Conservation (phyloP, 208 protist genomes). For the Trypanosoma avium region DNA sequence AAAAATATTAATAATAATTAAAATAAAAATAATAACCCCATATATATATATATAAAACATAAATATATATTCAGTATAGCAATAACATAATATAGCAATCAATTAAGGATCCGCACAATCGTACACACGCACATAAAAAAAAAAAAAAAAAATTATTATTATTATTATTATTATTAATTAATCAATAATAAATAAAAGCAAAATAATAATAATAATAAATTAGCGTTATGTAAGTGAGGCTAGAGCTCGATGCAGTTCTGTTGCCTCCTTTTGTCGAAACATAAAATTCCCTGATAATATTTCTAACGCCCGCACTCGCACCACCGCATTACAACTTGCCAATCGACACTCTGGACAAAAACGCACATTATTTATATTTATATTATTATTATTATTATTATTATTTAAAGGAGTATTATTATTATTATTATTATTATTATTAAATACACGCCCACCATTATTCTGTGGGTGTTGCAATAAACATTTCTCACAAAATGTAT, state of each 20-base stretch:
- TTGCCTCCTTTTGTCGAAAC: constrained; percentile 14
- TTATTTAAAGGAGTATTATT: too few species aligned
- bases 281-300: constrained; percentile 27
- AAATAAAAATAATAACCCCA: too few species aligned
- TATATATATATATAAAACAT: too few species aligned
- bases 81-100: too few species aligned
- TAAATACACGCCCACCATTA: too few species aligned
- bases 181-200: neutral
- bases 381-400: too few species aligned
- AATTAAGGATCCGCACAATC: too few species aligned
- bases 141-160: constrained; percentile 1
- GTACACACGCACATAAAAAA: neutral
- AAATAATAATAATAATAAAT: neutral
- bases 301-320: constrained; percentile 24
- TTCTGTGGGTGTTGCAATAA: constrained; percentile 56
- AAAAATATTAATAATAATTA: too few species aligned
- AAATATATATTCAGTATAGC: too few species aligned
- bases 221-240: neutral
- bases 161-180: neutral
- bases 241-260: constrained; percentile 9
- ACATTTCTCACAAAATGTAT: constrained; percentile 77
- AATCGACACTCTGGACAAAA: constrained; percentile 35
- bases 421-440: too few species aligned
- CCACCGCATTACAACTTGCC: constrained; percentile 5
- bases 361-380: too few species aligned